These are phyloP conservation scores for Cordyceps cicadae DNA, from an alignment of 2,329 filamentous ascomycete species.

Conservation along the genomic window DNA sequence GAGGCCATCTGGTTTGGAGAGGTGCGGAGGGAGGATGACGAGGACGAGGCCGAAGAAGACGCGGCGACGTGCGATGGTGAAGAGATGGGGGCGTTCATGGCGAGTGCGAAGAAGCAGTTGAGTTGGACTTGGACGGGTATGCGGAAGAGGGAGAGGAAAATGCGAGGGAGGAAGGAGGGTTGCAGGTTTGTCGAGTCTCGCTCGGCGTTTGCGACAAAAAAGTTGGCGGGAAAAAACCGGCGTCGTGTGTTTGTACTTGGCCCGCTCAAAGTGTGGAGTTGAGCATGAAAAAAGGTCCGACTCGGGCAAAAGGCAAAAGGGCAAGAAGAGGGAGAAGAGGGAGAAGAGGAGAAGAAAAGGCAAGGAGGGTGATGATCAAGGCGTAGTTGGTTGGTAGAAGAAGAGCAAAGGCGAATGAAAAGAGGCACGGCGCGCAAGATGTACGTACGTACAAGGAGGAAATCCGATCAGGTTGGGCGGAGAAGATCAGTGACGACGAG, in stretches of 20 bases:
- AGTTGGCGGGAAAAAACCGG: not conserved
- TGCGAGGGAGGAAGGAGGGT: not conserved
- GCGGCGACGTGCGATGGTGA: constrained; percentile 19
- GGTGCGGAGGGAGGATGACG: constrained; percentile 21
- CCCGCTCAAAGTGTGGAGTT: not conserved
- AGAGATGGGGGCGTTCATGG: constrained; percentile 29
- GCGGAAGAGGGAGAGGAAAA: too few relatives aligned
- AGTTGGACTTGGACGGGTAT: not conserved
- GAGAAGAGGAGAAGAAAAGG: not conserved
- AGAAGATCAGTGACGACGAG: not conserved
- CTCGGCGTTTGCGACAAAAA: not conserved
- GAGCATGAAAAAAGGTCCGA: not conserved
- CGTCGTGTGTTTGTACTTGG: not conserved
- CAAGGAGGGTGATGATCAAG: too few relatives aligned
- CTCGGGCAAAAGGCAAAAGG: not conserved
- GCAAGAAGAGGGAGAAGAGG: not conserved
- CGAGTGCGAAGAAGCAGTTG: not conserved
- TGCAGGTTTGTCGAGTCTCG: not conserved
- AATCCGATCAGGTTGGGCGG: not conserved
- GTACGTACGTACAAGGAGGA: too few relatives aligned
- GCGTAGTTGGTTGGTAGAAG: not conserved
- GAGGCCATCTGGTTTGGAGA: constrained; percentile 18
- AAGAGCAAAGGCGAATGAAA: not conserved
- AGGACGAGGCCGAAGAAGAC: constrained; percentile 23
- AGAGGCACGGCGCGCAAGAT: too few relatives aligned